Evolutionary conservation across 2,329 filamentous ascomycete genomes (phyloP), one percentile per base, ranked within the genome.

Genomic region (Diaporthe caulivora): DNA sequence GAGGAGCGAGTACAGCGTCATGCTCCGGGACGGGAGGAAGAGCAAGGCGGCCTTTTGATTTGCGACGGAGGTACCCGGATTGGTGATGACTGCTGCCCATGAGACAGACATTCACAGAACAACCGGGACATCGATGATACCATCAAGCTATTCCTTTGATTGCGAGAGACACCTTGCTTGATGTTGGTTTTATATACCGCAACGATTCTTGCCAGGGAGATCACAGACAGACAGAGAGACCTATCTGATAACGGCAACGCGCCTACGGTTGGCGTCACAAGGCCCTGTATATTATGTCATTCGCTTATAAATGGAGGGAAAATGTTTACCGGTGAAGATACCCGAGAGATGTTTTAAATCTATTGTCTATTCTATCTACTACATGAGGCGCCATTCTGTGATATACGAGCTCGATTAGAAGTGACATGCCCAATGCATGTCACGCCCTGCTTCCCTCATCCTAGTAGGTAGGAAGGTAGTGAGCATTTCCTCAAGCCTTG

Each of bases 401-500:
- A 11, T 21, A 49, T 29, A 13, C 11, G n/a, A 11, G 10, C 11
- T 6, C 9, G 13, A 4, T 26, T 15, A 54, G 51, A 31, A 21
- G 17, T 54, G 49, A 5, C 6, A 15, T 17, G 44, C n/a, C 6
- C 24, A 8, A 15, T 17, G 5, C 24, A 8, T 29, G 24, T 9
- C 10, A 10, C 11, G 1, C 24, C 18, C 1, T 53, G 24, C 11
- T 29, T 2, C 24, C 24, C 13, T 15, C 0, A 29, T 24, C 24
- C 15, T 26, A 4, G 6, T 4, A 29, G 24, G 7, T 15, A 24
- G 24, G 11, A 53, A 29, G 24, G 1, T 15, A 4, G 1, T 10
- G 13, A 9, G 1, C 13, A 17, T 11, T 21, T 24, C 29, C 8
- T 51, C 89, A 95, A 82, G 88, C 91, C 89, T 95, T 94, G 86